Base-by-base conservation (phyloP, 306 rosid species). In the Malus sieversii region DNA sequence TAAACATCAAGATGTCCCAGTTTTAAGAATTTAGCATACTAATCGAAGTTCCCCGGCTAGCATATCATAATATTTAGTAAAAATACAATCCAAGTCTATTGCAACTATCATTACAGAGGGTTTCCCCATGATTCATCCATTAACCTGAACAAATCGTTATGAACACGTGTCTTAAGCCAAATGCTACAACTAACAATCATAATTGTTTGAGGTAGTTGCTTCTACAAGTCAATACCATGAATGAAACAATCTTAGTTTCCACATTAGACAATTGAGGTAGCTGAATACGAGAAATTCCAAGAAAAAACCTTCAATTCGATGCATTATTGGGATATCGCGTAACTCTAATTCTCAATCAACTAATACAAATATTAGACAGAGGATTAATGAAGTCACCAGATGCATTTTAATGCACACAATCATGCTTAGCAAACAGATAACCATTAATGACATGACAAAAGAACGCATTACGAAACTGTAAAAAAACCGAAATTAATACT, bases 1-100 rank as follows among this genome's bases (percentile, higher is more conserved):
- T 25, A 85, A 72, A 64, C 46, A 72, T 68, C 68, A 81, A 44
- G 16, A 8, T 3, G 38, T 74, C 53, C 48, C 48, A 68, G 10
- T 23, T 52, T 33, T 3, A 73, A 40, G 19, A 19, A 60, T 22
- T 57, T 19, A 53, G 7, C 48, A 8, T 12, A 66, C 60, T 46
- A 67, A 25, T 35, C 12, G 0, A 51, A 33, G 57, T 15, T 66
- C 40, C 22, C 19, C 20, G 3, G 62, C 55, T 19, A 76, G 16
- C 42, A 35, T 63, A 44, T 51, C 29, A 27, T 16, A 22, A 22
- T 7, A 11, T 7, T 14, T 8, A 12, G 29, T 25, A 70, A 45
- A 63, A 55, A 2, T 51, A 10, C 29, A 6, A 76, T 81, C 75
- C 35, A 11, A 81, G 27, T 2, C 18, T 20, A 73, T 4, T 9